These are phyloP conservation scores for Dichotomocladium elegans DNA, from an alignment of 371 early-diverging fungal genomes.

Conservation along the genomic window DNA sequence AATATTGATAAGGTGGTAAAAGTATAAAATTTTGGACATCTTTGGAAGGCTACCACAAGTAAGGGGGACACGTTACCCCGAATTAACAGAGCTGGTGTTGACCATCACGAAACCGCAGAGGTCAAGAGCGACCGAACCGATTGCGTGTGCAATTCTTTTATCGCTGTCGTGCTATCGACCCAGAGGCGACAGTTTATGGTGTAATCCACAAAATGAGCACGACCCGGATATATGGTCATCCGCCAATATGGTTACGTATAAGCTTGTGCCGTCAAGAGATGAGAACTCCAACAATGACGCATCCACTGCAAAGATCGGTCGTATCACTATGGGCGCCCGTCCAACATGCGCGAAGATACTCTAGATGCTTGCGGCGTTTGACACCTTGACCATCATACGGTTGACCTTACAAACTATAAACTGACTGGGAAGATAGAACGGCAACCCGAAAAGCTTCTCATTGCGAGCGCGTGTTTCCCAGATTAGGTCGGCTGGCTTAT, in stretches of 20 bases:
- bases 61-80: too few relatives aligned
- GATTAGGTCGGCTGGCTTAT: constrained; percentile 69
- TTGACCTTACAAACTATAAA: constrained; percentile 55
- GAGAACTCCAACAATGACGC: too few relatives aligned
- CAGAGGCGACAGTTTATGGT: not conserved
- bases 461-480: constrained; percentile 75
- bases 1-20: not conserved
- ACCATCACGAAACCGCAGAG: not conserved
- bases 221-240: too few relatives aligned
- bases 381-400: not conserved
- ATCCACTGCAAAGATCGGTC: too few relatives aligned
- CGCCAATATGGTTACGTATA: too few relatives aligned
- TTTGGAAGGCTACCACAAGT: too few relatives aligned
- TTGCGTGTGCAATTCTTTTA: constrained; percentile 1
- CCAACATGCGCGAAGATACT: constrained; percentile 2
- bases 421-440: constrained; percentile 76
- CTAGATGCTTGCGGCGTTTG: not conserved
- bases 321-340: not conserved
- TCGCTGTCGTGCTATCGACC: not conserved
- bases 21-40: too few relatives aligned
- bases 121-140: too few relatives aligned
- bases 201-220: not conserved
- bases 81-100: too few relatives aligned
- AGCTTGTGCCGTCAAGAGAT: too few relatives aligned
- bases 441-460: constrained; percentile 83